Evolutionary conservation across 2,329 filamentous ascomycete species (phyloP), one percentile per base, ranked within the genome.

Genomic region (Periconia digitata): DNA sequence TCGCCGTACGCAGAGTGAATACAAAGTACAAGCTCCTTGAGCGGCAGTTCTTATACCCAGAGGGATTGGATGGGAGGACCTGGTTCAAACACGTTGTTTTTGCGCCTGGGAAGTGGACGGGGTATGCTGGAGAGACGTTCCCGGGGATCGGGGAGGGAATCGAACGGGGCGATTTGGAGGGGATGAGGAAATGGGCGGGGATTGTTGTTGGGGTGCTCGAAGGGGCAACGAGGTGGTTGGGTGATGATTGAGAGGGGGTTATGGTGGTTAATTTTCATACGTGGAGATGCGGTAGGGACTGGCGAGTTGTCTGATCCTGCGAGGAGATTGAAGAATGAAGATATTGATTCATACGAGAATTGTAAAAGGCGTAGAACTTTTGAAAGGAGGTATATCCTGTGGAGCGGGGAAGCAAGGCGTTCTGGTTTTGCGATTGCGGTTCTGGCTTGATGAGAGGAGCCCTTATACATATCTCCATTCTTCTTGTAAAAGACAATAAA

Each of bases 1-100:
- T 81, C 47, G 75, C 82, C 16, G 82, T 95, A 44, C 79, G 83
- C 22, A 76, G 72, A 10, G 81, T 86, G 38, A 97, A 97, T 70
- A 78, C 77, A 24, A 87, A 88, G 67, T 95, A 95, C 77, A 95
- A 96, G 79, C 76, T 78, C 8, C 74, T 97, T 0, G 92, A 97
- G 70, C 79, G 91, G 15, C 78, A 85, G 43, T 96, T 96, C 71
- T 62, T 96, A 53, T 87, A 90, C 61, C 73, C 83, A 4, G 77
- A 80, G 3, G 92, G 92, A 0, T 73, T 97, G 17, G 92, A 96
- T 67, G 84, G 84, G 1, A 78, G 92, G 50, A 76, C 77, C 20
- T 96, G 91, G 91, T 97, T 92, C 76, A 96, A 96, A 75, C 92
- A 96, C 63, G 87, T 96, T 2, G 87, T 96, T 1, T 96, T 95